Evolutionary conservation across 768 basidiomycete genomes (phyloP), one percentile per base, ranked within the genome.

Genomic region (Termitomyces sp.): DNA sequence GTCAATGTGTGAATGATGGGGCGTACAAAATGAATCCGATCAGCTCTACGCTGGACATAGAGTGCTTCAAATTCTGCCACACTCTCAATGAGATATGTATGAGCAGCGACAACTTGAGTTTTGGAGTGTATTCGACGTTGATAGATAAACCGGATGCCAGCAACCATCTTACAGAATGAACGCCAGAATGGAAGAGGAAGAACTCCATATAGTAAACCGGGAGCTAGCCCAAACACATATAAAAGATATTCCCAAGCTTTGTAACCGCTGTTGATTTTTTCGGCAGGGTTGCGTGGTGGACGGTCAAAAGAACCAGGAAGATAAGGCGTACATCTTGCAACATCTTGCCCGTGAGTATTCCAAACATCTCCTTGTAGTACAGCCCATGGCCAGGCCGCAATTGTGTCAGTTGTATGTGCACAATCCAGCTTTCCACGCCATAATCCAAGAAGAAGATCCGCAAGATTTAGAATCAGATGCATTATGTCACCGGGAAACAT

Each of bases 291-390:
- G 0, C 74, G 71, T 3, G 76, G 79, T 12, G 77, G 71, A 8
- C 70, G 64, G 58, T 78, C 73, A 64, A 78, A 79, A 0, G 72
- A 77, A 0, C 71, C 69, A 26, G 77, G 76, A 18, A 79, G 63
- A 57, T 74, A 77, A 0, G 61, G 67, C 2, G 66, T 68, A 0
- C 68, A 56, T 16, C 38, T 50, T 0, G 69, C 75, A 8, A 80
- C 75, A 10, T 53, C 63, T 30, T 57, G 46, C 0, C 78, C 75
- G 63, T 79, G 78, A 8, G 32, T 48, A 38, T 66, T 62, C 77
- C 78, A 79, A 1, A 58, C 49, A 1, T 67, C 55, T 0, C 63
- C 66, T 8, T 26, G 30, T 1, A 79, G 60, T 0, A 74, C 68
- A 0, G 70, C 71, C 69, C 72, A 77, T 16, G 60, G 50, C 74